Evolutionary conservation across 2,329 filamentous ascomycete genomes (phyloP).

Genomic region (Alternaria gansuensis): DNA sequence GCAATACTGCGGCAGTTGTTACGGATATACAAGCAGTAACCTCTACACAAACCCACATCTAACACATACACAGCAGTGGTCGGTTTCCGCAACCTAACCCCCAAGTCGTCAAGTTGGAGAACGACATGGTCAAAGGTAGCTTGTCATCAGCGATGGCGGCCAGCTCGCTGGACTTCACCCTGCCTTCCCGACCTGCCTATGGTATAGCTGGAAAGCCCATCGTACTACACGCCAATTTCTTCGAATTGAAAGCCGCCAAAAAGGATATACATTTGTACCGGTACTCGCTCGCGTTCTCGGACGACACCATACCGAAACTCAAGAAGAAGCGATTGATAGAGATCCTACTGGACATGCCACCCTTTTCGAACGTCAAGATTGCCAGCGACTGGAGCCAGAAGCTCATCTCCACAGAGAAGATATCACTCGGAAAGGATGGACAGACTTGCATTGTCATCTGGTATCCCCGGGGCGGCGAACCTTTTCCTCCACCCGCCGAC

Average conservation of each 20-base stretch:
- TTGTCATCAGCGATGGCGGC: conserved; percentile 35
- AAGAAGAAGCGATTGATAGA: conserved; percentile 61
- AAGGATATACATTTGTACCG: conserved; percentile 35
- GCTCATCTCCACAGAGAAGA: conserved; percentile 38
- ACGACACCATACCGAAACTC: conserved; percentile 49
- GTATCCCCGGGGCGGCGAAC: conserved; percentile 40
- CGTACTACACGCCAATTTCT: conserved; percentile 55
- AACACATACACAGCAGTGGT: conserved; percentile 30
- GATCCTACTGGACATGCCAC: conserved; percentile 51
- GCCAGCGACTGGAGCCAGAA: conserved; percentile 55
- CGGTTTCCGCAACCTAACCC: conserved; percentile 47
- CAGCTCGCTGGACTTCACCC: conserved; percentile 31
- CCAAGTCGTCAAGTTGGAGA: conserved; percentile 43
- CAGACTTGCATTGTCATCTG: conserved; percentile 37
- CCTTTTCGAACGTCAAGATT: conserved; percentile 41
- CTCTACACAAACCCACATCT: neutral
- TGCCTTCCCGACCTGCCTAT: conserved; percentile 43
- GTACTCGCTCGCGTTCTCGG: conserved; percentile 45
- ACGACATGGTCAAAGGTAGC: conserved; percentile 44
- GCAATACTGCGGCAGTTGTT: neutral
- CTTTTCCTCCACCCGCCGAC: conserved; percentile 24
- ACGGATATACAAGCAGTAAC: neutral
- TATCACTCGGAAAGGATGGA: conserved; percentile 25
- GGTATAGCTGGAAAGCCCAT: conserved; percentile 52
- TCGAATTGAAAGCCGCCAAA: conserved; percentile 48